phyloP scores from a whole-genome alignment of 1,284 basidiomycete genomes.

The Anthracocystis walkeri region DNA sequence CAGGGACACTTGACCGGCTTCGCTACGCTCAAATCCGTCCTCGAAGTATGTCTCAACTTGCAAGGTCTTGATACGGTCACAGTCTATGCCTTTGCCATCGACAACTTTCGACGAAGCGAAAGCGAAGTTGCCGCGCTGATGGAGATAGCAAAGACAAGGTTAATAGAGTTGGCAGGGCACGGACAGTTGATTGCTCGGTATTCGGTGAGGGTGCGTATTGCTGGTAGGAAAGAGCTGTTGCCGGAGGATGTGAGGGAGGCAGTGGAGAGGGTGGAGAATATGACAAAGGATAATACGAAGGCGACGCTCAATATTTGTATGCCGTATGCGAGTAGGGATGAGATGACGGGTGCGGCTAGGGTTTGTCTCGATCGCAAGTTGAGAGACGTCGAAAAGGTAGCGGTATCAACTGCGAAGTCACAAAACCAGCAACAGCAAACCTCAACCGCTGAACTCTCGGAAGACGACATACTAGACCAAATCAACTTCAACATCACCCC shows the following conservation, averaged over 20 bases:
- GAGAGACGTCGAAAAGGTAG: conserved; percentile 35
- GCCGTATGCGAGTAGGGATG: conserved; percentile 91
- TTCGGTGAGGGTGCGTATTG: conserved; percentile 84
- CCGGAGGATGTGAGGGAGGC: conserved; percentile 81
- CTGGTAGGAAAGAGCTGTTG: conserved; percentile 83
- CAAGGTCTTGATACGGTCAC: conserved; percentile 75
- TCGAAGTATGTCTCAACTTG: conserved; percentile 65
- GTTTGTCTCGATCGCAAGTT: conserved; percentile 34
- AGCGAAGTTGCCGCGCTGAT: conserved; percentile 90
- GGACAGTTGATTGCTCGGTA: conserved; percentile 74
- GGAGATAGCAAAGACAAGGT: conserved; percentile 82
- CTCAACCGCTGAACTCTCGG: background rate
- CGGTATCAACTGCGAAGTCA: conserved; percentile 10
- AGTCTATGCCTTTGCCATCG: conserved; percentile 95
- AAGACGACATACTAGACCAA: conserved; percentile 9
- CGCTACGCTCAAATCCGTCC: conserved; percentile 77
- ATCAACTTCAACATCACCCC: conserved; percentile 19
- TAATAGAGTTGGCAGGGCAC: conserved; percentile 83
- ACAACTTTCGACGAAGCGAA: conserved; percentile 91
- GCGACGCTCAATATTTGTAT: conserved; percentile 94
- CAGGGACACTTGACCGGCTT: conserved; percentile 89
- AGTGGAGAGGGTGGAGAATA: conserved; percentile 79
- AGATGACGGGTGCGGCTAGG: conserved; percentile 74
- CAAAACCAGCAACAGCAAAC: background rate
- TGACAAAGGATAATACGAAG: conserved; percentile 84